Base-by-base conservation (phyloP, 2,329 filamentous ascomycete genomes). In the Parastagonospora avenae region DNA sequence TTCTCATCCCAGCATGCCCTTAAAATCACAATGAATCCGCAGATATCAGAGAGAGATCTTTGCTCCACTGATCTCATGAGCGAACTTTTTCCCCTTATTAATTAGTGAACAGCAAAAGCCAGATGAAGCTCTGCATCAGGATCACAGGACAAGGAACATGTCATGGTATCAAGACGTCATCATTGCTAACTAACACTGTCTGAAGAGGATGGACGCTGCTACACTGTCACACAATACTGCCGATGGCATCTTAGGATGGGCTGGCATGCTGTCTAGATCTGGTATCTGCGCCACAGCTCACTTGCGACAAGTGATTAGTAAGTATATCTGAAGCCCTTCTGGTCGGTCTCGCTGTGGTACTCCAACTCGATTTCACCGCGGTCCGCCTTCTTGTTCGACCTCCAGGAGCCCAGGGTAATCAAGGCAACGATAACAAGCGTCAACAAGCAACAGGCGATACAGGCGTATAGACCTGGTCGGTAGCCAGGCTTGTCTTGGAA, bases 281-380 rank as follows among this genome's bases (percentile, higher is more conserved):
- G 5, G 10, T 8, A 8, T 28, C 28, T 19, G 15, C 12, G 11
- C 28, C 14, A n/a, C 31, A 14, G 1, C 12, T 10, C 29, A 36
- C 5, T 9, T 4, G 15, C 12, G 8, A 29, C 9, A 36, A 32
- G 19, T 24, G 6, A 41, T 46, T 53, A 69, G 45, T 64, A 56
- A 10, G 69, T 72, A 45, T 72, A 72, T 42, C 69, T 63, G 60
- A 72, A 72, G 7, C 69, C 68, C 48, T 62, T 67, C 59, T 72
- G 68, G 46, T 68, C 60, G 16, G 61, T 56, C 40, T 70, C 64
- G 46, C 68, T 71, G 27, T 59, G 64, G 49, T 71, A 72, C 55
- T 77, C 74, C 10, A 79, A 62, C 52, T 75, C 63, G n/a, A 74
- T 50, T 54, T 77, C 74, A 14, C 76, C 76, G 4, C 75, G 64